These are phyloP conservation scores for Salvia sclarea DNA, from an alignment of 305 asterid species.

Conservation along the genomic window DNA sequence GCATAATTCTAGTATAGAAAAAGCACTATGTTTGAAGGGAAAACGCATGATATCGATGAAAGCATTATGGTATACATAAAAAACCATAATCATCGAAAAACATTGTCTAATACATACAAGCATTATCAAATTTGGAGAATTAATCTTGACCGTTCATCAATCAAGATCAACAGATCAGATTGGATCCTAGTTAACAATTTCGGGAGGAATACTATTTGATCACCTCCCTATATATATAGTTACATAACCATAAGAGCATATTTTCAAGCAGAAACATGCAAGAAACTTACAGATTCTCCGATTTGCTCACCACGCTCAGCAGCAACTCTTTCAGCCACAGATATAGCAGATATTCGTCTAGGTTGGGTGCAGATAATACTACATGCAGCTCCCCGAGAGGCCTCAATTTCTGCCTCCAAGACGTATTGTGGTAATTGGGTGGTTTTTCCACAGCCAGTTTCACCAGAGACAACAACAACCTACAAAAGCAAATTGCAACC, in stretches of 20 bases:
- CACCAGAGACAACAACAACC: constrained; percentile 95
- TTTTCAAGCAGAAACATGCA: constrained; percentile 32
- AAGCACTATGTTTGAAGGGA: no score
- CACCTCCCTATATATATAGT: neutral
- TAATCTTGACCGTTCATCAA: no score
- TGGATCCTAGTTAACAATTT: no score
- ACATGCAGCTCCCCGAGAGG: constrained; percentile 73
- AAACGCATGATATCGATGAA: no score
- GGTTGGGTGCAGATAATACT: constrained; percentile 95
- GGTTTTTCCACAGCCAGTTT: constrained; percentile 96
- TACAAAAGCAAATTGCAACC: constrained; percentile 38
- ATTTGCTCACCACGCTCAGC: constrained; percentile 90
- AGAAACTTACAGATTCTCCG: constrained; percentile 81
- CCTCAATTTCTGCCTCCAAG: constrained; percentile 82
- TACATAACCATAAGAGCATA: constrained; percentile 16
- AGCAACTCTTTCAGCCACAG: constrained; percentile 94
- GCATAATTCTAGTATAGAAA: no score
- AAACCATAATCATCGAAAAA: no score
- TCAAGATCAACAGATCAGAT: no score
- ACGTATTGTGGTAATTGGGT: constrained; percentile 94
- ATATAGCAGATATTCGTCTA: constrained; percentile 89
- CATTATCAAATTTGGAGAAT: no score
- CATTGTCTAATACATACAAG: no score
- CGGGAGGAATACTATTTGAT: no score
- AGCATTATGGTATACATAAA: no score